Base-by-base conservation (phyloP, 768 basidiomycete genomes). In the Suillus occidentalis region DNA sequence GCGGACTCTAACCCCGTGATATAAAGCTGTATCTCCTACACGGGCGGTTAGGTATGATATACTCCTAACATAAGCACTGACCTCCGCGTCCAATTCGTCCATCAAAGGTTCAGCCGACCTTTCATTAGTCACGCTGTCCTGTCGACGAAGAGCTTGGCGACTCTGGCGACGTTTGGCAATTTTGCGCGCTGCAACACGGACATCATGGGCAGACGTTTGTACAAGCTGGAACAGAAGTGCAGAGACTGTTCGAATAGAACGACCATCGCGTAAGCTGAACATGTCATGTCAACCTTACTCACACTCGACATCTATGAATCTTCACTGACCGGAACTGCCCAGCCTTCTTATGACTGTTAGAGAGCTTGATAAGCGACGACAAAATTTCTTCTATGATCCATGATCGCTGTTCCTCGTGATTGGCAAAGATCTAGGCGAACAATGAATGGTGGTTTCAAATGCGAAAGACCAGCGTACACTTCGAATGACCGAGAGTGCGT, bases 381-480 rank as follows among this genome's bases (percentile, higher is more conserved):
- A 99, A 72, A 40, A 99, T 96, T 76, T 99, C 97, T 73, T 99
- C 96, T n/a, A 99, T 90, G 67, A 99, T 97, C 95, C 95, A 97
- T 1, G 90, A 88, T 10, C 97, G 81, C 75, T 99, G 97, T 50
- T 90, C 90, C 68, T 92, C 88, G 72, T 98, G 89, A 67, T 90
- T 91, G 14, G 93, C 92, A 70, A 97, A 99, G 39, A 96, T 89
- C 96, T 97, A 70, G 1, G 61, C 36, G 47, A 62, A 45, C 18
- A 3, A 40, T 74, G 25, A 71, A 53, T 37, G 7, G 3, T 18
- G 36, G 28, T 45, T 39, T 42, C 9, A n/a, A 58, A 61, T 20
- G 50, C 25, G 22, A 31, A 59, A 47, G 62, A 12, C 61, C 34
- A 18, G 78, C 91, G 79, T 72, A 97, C 95, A 69, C 88, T 92